phyloP scores from a whole-genome alignment of 2,329 filamentous ascomycete species.

The Colletotrichum tabaci region DNA sequence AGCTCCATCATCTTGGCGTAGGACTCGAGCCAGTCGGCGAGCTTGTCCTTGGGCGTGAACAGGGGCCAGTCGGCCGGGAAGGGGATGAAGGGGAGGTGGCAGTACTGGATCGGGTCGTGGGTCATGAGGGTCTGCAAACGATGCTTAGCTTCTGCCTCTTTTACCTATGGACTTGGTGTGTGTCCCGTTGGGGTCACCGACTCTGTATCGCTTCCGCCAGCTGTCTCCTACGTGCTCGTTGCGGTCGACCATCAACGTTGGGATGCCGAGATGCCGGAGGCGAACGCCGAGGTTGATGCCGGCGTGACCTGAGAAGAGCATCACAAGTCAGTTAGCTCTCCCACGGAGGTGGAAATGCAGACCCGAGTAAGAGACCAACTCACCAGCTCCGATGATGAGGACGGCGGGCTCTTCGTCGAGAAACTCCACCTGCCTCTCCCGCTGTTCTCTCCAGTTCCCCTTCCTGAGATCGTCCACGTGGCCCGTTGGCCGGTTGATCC shows the following conservation, averaged over 20 bases:
- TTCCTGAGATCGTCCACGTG: conserved; percentile 69
- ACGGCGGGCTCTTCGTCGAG: conserved; percentile 68
- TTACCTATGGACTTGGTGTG: background rate
- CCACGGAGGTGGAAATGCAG: conserved; percentile 4
- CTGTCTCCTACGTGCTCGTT: conserved; percentile 74
- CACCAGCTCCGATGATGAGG: conserved; percentile 69
- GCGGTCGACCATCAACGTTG: conserved; percentile 71
- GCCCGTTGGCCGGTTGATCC: conserved; percentile 66
- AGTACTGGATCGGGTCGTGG: conserved; percentile 76
- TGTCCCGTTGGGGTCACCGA: background rate
- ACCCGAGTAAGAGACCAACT: conserved; percentile 41
- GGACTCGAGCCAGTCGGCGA: conserved; percentile 77
- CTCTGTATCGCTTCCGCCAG: conserved; percentile 72
- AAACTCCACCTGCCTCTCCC: conserved; percentile 64
- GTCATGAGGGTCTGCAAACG: conserved; percentile 72
- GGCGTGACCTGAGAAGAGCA: conserved; percentile 64
- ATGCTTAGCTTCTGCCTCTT: background rate
- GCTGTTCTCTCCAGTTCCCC: conserved; percentile 73
- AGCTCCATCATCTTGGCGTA: conserved; percentile 78
- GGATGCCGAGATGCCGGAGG: conserved; percentile 71
- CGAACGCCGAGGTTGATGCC: conserved; percentile 72
- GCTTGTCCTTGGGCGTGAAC: conserved; percentile 81
- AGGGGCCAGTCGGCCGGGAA: conserved; percentile 78
- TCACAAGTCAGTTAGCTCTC: background rate
- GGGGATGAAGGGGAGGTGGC: conserved; percentile 74